Evolutionary conservation across 2,329 filamentous ascomycete genomes (phyloP).

Genomic region (Anthostomella pinea): DNA sequence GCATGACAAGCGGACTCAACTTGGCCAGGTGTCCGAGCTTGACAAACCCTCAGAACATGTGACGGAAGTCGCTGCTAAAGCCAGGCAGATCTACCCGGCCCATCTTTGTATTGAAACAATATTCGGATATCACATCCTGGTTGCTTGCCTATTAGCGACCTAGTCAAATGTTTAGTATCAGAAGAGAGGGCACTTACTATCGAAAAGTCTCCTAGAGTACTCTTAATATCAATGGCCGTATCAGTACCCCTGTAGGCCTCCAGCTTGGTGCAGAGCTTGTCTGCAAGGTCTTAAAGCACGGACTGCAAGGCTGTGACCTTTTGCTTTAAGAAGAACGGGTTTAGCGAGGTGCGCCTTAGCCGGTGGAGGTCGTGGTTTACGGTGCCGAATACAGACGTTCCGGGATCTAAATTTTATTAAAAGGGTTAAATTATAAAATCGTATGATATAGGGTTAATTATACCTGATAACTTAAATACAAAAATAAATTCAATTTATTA

Average conservation of each 20-base stretch:
- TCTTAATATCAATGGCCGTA: conserved; percentile 4
- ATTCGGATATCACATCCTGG: conserved; percentile 3
- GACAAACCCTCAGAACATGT: no score
- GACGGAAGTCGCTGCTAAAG: no score
- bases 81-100: no score
- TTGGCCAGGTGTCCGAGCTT: no score
- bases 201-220: conserved; percentile 1
- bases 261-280: conserved; percentile 2
- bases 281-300: conserved; percentile 1
- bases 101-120: no score
- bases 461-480: no score
- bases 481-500: no score
- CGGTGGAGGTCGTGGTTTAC: conserved; percentile 5
- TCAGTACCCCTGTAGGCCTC: conserved; percentile 1
- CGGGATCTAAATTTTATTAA: no score
- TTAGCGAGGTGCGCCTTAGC: conserved; percentile 2
- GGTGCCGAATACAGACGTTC: conserved; percentile 2
- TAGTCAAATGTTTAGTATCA: neutral
- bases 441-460: no score
- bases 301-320: conserved; percentile 4
- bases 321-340: conserved; percentile 4
- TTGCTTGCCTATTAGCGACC: neutral
- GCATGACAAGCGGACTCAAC: no score
- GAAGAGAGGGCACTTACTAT: conserved; percentile 1
- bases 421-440: no score